These are phyloP conservation scores for Xylaria venustula DNA, from an alignment of 495 filamentous ascomycete genomes.

Conservation along the genomic window DNA sequence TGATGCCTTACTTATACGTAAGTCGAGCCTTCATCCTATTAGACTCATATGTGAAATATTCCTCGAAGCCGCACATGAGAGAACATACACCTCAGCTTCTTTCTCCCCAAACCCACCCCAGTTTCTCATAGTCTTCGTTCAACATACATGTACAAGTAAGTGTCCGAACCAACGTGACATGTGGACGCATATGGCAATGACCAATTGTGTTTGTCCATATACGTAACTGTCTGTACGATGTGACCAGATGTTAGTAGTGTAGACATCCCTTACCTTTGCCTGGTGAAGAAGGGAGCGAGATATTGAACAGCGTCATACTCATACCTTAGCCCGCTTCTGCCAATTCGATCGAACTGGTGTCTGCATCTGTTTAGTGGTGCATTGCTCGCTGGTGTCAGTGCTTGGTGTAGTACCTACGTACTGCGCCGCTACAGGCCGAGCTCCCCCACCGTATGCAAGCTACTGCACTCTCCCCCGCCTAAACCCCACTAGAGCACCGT, in stretches of 20 bases:
- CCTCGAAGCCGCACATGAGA: not conserved
- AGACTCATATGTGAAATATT: not conserved
- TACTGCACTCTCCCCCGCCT: constrained; percentile 5
- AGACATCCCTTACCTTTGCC: not conserved
- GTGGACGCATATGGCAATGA: too few relatives aligned
- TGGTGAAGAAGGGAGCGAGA: not conserved
- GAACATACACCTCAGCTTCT: not conserved
- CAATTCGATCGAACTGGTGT: too few relatives aligned
- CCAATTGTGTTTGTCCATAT: too few relatives aligned
- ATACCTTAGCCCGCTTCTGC: not conserved
- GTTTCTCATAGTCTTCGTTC: too few relatives aligned
- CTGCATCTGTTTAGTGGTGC: too few relatives aligned
- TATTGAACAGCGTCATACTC: not conserved
- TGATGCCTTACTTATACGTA: not conserved
- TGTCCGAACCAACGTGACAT: too few relatives aligned
- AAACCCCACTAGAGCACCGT: not conserved
- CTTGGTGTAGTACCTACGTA: too few relatives aligned
- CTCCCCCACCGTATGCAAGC: not conserved
- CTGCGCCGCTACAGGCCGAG: not conserved
- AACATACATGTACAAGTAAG: too few relatives aligned
- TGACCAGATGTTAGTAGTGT: too few relatives aligned
- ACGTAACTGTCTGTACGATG: too few relatives aligned
- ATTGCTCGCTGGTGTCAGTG: not conserved
- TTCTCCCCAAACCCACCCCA: not conserved
- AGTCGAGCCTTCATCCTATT: not conserved